A percentile compares a stretch with the other conserved stretches of the same genome.
Evolutionary conservation across 2,329 filamentous ascomycete genomes (phyloP).

Genomic region (Aspergillus sp.): DNA sequence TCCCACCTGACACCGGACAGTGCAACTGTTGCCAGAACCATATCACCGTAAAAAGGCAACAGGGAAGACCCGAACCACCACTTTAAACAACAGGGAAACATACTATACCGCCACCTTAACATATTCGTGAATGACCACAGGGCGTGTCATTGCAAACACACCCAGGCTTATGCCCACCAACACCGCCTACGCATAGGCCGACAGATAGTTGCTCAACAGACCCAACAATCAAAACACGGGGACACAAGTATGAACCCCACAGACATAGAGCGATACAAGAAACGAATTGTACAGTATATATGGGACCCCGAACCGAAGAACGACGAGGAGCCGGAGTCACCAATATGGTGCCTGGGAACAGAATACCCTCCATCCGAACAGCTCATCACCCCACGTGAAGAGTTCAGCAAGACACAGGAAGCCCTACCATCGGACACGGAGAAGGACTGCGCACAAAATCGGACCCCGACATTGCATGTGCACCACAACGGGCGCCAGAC

Average conservation of each 20-base stretch:
- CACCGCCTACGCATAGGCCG: background rate
- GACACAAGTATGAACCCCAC: conserved; percentile 58
- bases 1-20: too few relatives aligned
- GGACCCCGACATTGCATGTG: background rate
- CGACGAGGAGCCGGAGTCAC: conserved; percentile 63
- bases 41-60: background rate
- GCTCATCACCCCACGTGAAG: background rate
- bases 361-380: conserved; percentile 48
- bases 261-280: conserved; percentile 74
- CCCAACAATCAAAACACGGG: background rate
- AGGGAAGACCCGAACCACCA: background rate
- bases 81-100: background rate
- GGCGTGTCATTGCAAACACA: background rate
- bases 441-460: background rate
- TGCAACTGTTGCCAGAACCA: too few relatives aligned
- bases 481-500: background rate
- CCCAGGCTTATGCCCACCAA: background rate
- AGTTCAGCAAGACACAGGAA: conserved; percentile 6
- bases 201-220: background rate
- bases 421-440: background rate
- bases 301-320: conserved; percentile 90
- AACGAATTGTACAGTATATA: conserved; percentile 83
- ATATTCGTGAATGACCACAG: background rate
- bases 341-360: conserved; percentile 80
- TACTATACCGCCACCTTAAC: background rate